phyloP scores from a whole-genome alignment of 2,329 filamentous ascomycete species.

The Fusarium pseudoanthophilum region DNA sequence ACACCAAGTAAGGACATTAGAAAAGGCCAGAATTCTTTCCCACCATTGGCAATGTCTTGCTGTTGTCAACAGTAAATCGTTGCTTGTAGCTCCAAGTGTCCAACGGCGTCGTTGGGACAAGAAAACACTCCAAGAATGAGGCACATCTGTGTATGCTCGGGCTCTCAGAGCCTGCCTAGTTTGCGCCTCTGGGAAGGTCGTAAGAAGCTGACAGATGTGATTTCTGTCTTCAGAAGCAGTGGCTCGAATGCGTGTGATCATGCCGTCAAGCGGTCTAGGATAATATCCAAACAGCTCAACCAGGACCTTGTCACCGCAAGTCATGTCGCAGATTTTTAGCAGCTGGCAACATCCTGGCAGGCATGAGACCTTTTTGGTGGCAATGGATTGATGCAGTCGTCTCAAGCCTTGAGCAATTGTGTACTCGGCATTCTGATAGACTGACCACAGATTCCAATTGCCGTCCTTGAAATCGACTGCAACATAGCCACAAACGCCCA shows the following conservation, averaged over 20 bases:
- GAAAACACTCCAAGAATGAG: slow-evolving; percentile 53
- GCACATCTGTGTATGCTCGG: slow-evolving; percentile 54
- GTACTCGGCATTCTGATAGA: slow-evolving; percentile 44
- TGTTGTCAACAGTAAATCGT: slow-evolving; percentile 36
- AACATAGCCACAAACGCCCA: slow-evolving; percentile 57
- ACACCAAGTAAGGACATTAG: slow-evolving; percentile 41
- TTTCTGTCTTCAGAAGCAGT: slow-evolving; percentile 42
- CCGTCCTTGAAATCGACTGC: slow-evolving; percentile 40
- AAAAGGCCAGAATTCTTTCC: slow-evolving; percentile 40
- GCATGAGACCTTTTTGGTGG: slow-evolving; percentile 42
- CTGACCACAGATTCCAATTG: slow-evolving; percentile 42
- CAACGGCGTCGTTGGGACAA: slow-evolving; percentile 46
- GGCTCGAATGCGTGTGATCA: slow-evolving; percentile 41
- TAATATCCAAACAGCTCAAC: slow-evolving; percentile 41
- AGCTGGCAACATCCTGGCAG: slow-evolving; percentile 41
- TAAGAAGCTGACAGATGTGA: slow-evolving; percentile 42
- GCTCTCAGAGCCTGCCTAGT: slow-evolving; percentile 55
- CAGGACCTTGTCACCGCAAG: slow-evolving; percentile 38
- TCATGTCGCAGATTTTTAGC: slow-evolving; percentile 39
- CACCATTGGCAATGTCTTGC: slow-evolving; percentile 41
- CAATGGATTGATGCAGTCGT: slow-evolving; percentile 41
- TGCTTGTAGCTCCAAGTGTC: slow-evolving; percentile 44
- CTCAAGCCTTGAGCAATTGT: slow-evolving; percentile 43
- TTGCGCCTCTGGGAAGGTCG: slow-evolving; percentile 48
- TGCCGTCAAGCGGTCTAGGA: slow-evolving; percentile 34